phyloP scores from a whole-genome alignment of 306 rosid species.

The Potentilla sterilis region DNA sequence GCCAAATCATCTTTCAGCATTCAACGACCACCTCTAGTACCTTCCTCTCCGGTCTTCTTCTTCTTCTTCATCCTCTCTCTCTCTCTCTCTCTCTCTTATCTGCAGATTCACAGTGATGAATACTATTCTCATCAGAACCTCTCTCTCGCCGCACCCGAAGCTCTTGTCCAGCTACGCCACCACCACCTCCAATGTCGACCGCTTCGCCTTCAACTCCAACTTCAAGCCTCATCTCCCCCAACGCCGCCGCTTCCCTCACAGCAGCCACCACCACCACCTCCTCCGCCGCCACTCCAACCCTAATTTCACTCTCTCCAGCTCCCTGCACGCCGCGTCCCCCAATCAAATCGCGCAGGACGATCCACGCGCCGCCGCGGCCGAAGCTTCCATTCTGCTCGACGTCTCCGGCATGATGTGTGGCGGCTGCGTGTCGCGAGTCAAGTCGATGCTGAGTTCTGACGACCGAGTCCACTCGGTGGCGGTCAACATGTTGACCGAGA shows the following conservation, averaged over 20 bases:
- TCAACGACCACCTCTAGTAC: slow-evolving; percentile 25
- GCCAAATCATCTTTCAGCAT: slow-evolving; percentile 2
- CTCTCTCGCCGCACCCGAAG: slow-evolving; percentile 40
- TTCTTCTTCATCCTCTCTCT: too few species aligned
- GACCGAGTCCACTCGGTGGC: slow-evolving; percentile 84
- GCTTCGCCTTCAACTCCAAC: not conserved
- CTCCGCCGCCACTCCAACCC: slow-evolving; percentile 19
- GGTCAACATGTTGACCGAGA: slow-evolving; percentile 95
- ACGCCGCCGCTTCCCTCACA: slow-evolving; percentile 22
- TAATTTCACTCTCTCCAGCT: slow-evolving; percentile 40
- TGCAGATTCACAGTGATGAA: slow-evolving; percentile 35
- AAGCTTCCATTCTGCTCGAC: slow-evolving; percentile 66
- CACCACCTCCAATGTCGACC: not conserved
- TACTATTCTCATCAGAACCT: slow-evolving; percentile 39
- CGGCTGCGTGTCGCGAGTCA: slow-evolving; percentile 86
- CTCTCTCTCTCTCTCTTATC: slow-evolving; percentile 14
- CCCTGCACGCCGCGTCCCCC: slow-evolving; percentile 33
- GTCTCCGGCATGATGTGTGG: slow-evolving; percentile 98
- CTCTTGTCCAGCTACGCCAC: slow-evolving; percentile 31
- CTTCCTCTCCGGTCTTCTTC: not conserved
- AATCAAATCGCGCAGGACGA: slow-evolving; percentile 10
- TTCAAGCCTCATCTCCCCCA: slow-evolving; percentile 27
- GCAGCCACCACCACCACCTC: slow-evolving; percentile 25
- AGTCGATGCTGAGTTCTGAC: slow-evolving; percentile 65
- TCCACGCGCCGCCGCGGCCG: slow-evolving; percentile 29